phyloP scores from a whole-genome alignment of 306 rosid species.

The Pyrus pyrifolia region DNA sequence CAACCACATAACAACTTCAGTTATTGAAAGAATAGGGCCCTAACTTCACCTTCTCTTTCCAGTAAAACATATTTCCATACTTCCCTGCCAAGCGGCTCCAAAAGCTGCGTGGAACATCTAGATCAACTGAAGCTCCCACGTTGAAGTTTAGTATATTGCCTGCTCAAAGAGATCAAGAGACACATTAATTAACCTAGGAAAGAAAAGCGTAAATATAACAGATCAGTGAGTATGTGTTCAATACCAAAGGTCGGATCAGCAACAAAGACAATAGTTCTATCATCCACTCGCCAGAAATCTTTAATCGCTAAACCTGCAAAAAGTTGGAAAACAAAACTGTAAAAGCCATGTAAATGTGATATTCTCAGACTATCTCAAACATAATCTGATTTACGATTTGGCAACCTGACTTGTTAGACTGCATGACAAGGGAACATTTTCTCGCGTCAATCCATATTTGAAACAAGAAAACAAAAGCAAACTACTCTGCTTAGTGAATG shows the following conservation, averaged over 20 bases:
- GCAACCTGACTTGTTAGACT: background rate
- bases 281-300: slow-evolving; percentile 97
- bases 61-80: slow-evolving; percentile 87
- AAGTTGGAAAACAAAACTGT: background rate
- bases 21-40: background rate
- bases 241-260: slow-evolving; percentile 99
- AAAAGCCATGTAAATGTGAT: background rate
- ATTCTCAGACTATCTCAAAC: background rate
- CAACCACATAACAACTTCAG: background rate
- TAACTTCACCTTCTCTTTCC: slow-evolving; percentile 80
- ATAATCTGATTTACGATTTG: background rate
- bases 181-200: background rate
- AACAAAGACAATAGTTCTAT: slow-evolving; percentile 89
- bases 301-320: slow-evolving; percentile 79
- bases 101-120: slow-evolving; percentile 86
- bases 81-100: slow-evolving; percentile 98
- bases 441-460: background rate
- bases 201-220: background rate
- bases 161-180: slow-evolving; percentile 26
- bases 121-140: slow-evolving; percentile 78
- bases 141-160: slow-evolving; percentile 93
- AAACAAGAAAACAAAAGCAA: background rate
- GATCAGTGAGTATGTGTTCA: background rate
- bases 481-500: background rate
- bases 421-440: background rate